phyloP scores from a whole-genome alignment of 768 basidiomycete genomes.

The Boletus patriciae region DNA sequence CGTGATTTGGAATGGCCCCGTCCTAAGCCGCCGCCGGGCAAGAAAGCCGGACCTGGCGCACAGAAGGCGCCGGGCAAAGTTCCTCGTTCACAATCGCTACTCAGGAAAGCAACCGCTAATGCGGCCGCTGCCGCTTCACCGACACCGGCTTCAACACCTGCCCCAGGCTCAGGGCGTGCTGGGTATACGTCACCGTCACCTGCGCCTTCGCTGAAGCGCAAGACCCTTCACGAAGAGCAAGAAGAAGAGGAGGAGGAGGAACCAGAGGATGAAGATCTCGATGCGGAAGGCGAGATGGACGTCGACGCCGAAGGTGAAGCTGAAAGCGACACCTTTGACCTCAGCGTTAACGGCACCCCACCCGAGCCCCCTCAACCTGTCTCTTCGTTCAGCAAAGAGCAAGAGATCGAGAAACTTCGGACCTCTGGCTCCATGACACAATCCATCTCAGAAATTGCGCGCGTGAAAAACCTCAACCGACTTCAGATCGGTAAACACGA shows the following conservation, averaged over 20 bases:
- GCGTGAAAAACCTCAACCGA: slow-evolving; percentile 97
- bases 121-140: slow-evolving; percentile 65
- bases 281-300: slow-evolving; percentile 47
- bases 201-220: slow-evolving; percentile 65
- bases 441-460: slow-evolving; percentile 94
- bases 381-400: slow-evolving; percentile 87
- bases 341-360: slow-evolving; percentile 49
- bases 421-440: slow-evolving; percentile 99
- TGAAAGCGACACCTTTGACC: slow-evolving; percentile 71
- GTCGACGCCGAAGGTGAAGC: slow-evolving; percentile 47
- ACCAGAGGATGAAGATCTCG: slow-evolving; percentile 46
- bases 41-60: slow-evolving; percentile 47
- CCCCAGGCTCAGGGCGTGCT: slow-evolving; percentile 30
- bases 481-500: slow-evolving; percentile 95
- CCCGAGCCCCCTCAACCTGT: slow-evolving; percentile 52
- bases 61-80: slow-evolving; percentile 65
- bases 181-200: slow-evolving; percentile 57
- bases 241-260: slow-evolving; percentile 63
- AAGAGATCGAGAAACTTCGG: slow-evolving; percentile 97
- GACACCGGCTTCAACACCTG: slow-evolving; percentile 52
- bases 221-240: slow-evolving; percentile 58
- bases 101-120: slow-evolving; percentile 71
- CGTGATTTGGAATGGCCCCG: slow-evolving; percentile 96
- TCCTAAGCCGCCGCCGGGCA: slow-evolving; percentile 65
- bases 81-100: slow-evolving; percentile 54